Conservation (phyloP, 441 rosid genomes). For the Raphanus hybrid region DNA sequence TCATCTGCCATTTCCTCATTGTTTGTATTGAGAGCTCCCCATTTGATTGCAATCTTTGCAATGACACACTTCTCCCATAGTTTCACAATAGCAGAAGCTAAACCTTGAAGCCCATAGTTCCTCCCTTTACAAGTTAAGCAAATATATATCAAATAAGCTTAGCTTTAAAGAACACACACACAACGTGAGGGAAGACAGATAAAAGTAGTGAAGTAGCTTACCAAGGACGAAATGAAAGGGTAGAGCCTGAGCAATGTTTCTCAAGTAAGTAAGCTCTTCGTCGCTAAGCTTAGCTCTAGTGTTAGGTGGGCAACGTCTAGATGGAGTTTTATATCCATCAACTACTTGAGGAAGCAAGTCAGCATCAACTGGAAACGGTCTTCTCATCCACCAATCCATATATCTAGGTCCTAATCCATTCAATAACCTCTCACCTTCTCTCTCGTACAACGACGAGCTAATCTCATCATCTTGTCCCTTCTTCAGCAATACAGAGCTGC, state of each 20-base stretch:
- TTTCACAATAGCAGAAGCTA: conserved; percentile 78
- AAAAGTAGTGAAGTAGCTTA: conserved; percentile 33
- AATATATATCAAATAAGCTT: not conserved
- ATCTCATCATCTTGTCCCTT: not conserved
- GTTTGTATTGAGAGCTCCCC: conserved; percentile 77
- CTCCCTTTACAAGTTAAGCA: conserved; percentile 56
- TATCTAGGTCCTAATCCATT: conserved; percentile 87
- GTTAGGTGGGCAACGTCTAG: conserved; percentile 70
- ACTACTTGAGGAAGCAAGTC: conserved; percentile 78
- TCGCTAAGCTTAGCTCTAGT: conserved; percentile 59
- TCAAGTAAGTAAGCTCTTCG: conserved; percentile 69
- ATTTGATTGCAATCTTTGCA: conserved; percentile 84
- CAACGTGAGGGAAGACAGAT: conserved; percentile 11
- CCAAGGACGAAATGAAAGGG: conserved; percentile 95
- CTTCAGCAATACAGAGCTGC: not conserved
- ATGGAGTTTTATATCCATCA: conserved; percentile 67
- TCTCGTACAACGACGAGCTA: conserved; percentile 65
- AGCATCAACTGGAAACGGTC: conserved; percentile 90
- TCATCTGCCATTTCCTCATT: conserved; percentile 86
- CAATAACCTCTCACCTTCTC: conserved; percentile 86
- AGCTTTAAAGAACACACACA: conserved; percentile 7
- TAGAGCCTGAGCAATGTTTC: conserved; percentile 72
- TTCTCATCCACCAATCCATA: conserved; percentile 93
- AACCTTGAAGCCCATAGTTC: conserved; percentile 81
- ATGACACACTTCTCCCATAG: conserved; percentile 78